These are phyloP conservation scores for Exophiala mesophila DNA, from an alignment of 2,329 filamentous ascomycete species.

Conservation along the genomic window DNA sequence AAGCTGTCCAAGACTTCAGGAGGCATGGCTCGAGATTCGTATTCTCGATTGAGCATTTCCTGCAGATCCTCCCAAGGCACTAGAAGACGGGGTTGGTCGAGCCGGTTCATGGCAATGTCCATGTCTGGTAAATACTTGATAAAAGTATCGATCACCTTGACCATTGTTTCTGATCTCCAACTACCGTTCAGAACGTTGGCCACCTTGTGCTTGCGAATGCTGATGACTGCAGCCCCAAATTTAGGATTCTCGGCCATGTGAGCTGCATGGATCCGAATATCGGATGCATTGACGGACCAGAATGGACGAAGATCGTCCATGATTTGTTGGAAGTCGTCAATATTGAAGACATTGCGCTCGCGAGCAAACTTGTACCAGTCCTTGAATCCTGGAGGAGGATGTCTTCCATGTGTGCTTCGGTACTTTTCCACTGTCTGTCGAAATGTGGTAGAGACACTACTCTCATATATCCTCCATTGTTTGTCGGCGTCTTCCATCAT, in stretches of 20 bases:
- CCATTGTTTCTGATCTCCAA: slow-evolving; percentile 42
- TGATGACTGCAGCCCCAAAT: slow-evolving; percentile 31
- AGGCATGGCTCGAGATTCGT: slow-evolving; percentile 40
- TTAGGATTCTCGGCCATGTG: slow-evolving; percentile 30
- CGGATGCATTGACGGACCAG: slow-evolving; percentile 33
- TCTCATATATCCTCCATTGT: slow-evolving; percentile 32
- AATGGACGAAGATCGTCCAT: slow-evolving; percentile 36
- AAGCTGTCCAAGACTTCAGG: slow-evolving; percentile 41
- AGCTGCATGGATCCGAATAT: slow-evolving; percentile 32
- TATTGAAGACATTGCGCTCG: slow-evolving; percentile 33
- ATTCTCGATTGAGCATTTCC: slow-evolving; percentile 47
- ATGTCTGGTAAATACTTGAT: slow-evolving; percentile 56
- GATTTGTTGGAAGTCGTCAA: slow-evolving; percentile 38
- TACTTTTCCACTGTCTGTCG: slow-evolving; percentile 37
- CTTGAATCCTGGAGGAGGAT: slow-evolving; percentile 38
- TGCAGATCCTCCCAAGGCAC: slow-evolving; percentile 56
- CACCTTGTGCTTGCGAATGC: slow-evolving; percentile 32
- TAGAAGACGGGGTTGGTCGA: slow-evolving; percentile 60
- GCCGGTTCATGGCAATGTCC: slow-evolving; percentile 61
- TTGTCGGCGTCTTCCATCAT: slow-evolving; percentile 35
- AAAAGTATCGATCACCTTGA: slow-evolving; percentile 47
- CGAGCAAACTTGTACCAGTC: slow-evolving; percentile 39
- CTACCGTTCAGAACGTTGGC: slow-evolving; percentile 34
- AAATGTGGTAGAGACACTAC: slow-evolving; percentile 34
- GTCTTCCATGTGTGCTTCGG: slow-evolving; percentile 34